Evolutionary conservation across 805 yeast species (phyloP), one percentile per base, ranked within the genome.

Genomic region (Candida sphagnicola): DNA sequence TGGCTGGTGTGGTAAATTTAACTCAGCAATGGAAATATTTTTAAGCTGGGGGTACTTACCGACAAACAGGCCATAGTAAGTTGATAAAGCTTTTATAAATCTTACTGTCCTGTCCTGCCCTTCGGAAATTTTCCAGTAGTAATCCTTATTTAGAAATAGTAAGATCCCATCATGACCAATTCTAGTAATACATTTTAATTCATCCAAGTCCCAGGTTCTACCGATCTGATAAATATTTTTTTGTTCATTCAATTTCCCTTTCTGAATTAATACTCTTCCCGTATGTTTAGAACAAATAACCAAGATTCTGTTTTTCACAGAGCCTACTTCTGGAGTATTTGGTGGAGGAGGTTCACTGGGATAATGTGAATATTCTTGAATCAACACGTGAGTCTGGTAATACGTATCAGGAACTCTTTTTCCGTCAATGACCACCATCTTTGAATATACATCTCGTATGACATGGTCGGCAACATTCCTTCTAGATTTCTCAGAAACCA

Each of bases 151-250:
- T 54, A 91, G 70, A 13, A 67, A 66, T 38, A 85, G 65, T 0
- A 72, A 44, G 40, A 85, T 68, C 2, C 90, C 88, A 35, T 76
- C 73, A 2, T 69, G 73, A 10, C 72, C 73, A 18, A 62, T 72
- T 39, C 75, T 69, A 23, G 80, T 78, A 2, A 90, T 58, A 31
- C 61, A 58, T 3, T 69, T 57, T 46, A 91, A 65, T 49, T 86
- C 95, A 43, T 77, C 85, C 50, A 91, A 64, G 45, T 78, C 80
- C 98, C 98, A 90, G 2, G 95, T 84, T 52, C 96, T 75, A 23
- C 98, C 98, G 37, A 90, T 86, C 61, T 90, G 97, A 50, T 85
- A 78, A 1, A 80, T 59, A 1, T 85, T 82, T 48, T 85, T 85
- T 26, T 50, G 54, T 8, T 75, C 67, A 49, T 84, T 83, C 56